Conservation (phyloP, 106 monocot genomes). For the Dioscorea dumetorum region DNA sequence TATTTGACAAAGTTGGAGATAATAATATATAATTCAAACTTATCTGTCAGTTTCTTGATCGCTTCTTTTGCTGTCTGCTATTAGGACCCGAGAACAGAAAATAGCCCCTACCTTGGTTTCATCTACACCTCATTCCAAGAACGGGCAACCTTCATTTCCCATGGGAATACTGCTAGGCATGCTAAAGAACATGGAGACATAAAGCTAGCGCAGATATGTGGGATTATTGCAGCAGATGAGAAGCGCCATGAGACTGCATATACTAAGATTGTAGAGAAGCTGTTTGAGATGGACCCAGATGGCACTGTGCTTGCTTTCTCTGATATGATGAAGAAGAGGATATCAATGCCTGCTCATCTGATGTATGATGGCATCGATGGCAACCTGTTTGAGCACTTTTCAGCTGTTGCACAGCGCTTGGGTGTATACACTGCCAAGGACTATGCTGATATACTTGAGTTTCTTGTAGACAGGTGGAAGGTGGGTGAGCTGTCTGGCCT, state of each 20-base stretch:
- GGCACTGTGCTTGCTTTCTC: conserved; percentile 42
- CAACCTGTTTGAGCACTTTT: conserved; percentile 52
- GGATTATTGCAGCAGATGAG: conserved; percentile 57
- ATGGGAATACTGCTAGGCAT: conserved; percentile 56
- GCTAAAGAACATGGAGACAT: conserved; percentile 58
- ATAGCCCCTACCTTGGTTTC: conserved; percentile 58
- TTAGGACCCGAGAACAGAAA: conserved; percentile 64
- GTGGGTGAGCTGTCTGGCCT: conserved; percentile 25
- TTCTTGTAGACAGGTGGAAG: conserved; percentile 50
- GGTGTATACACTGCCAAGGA: conserved; percentile 55
- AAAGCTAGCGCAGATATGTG: conserved; percentile 51
- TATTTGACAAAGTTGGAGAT: no score
- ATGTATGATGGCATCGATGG: conserved; percentile 52
- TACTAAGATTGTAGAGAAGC: conserved; percentile 60
- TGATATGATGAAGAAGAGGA: conserved; percentile 72
- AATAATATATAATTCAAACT: no score
- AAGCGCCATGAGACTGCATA: conserved; percentile 66
- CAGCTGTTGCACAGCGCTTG: conserved; percentile 37
- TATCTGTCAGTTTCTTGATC: background rate
- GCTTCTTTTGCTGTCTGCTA: background rate
- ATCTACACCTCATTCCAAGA: conserved; percentile 67
- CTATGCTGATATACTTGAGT: conserved; percentile 59
- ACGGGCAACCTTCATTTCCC: conserved; percentile 60
- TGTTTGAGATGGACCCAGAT: conserved; percentile 55
- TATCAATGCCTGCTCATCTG: conserved; percentile 56